These are phyloP conservation scores for Colletotrichum sp. DNA, from an alignment of 2,329 filamentous ascomycete species.

Conservation along the genomic window DNA sequence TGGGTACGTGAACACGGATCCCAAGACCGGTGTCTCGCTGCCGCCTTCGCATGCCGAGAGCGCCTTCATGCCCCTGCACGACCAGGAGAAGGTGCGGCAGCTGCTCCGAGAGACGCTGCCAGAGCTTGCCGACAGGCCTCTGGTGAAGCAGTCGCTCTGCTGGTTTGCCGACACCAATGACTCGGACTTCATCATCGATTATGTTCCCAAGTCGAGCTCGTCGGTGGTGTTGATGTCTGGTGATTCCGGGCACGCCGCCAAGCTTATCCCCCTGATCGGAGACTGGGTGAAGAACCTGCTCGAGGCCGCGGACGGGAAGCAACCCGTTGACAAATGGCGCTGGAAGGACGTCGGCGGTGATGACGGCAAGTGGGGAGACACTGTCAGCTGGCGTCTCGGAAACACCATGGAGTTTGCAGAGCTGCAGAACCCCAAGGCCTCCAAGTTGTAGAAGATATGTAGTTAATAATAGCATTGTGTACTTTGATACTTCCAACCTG, in stretches of 20 bases:
- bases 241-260: slow-evolving; percentile 68
- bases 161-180: slow-evolving; percentile 68
- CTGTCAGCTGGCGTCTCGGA: slow-evolving; percentile 44
- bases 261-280: slow-evolving; percentile 66
- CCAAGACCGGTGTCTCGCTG: slow-evolving; percentile 36
- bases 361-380: slow-evolving; percentile 30
- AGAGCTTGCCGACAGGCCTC: slow-evolving; percentile 54
- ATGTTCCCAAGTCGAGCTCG: slow-evolving; percentile 52
- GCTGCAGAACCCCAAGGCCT: background rate
- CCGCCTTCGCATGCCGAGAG: slow-evolving; percentile 31
- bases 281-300: slow-evolving; percentile 57
- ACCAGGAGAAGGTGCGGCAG: slow-evolving; percentile 56
- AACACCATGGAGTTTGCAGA: slow-evolving; percentile 29
- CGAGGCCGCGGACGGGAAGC: slow-evolving; percentile 37
- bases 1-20: slow-evolving; percentile 54
- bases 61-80: slow-evolving; percentile 56
- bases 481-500: background rate
- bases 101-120: slow-evolving; percentile 59
- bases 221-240: slow-evolving; percentile 56
- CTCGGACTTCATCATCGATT: slow-evolving; percentile 66
- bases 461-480: background rate
- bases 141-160: slow-evolving; percentile 63
- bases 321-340: slow-evolving; percentile 51
- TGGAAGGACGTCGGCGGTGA: slow-evolving; percentile 46
- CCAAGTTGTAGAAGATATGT: background rate